Evolutionary conservation across 78 protist genomes (phyloP), one percentile per base, ranked within the genome.

Genomic region (Pelomyxa schiedti): DNA sequence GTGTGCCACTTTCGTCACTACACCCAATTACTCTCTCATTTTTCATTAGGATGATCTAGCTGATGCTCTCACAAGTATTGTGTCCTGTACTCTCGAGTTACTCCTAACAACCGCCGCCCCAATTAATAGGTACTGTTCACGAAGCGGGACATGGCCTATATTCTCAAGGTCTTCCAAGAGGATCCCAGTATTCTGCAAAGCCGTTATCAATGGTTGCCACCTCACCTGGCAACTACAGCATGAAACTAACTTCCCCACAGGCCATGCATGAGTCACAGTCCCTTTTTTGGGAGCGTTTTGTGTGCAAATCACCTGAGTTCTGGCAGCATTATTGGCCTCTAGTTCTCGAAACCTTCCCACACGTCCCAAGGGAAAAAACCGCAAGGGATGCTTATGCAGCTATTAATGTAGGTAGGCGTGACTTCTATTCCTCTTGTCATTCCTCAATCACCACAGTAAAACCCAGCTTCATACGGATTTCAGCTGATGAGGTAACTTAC

Each of bases 231-330:
- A n/a, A n/a, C n/a, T n/a, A n/a, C n/a, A n/a, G n/a, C n/a, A n/a
- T n/a, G n/a, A n/a, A 3, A 64, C 16, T 0, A 42, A 36, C 79
- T 6, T 42, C 43, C 8, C 40, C 72, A 2, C 41, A 66, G 72
- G 79, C 66, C 58, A 30, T 65, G 9, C 79, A 75, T 42, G 79
- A 75, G 72, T 75, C 79, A 35, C 79, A 75, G 72, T n/a, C 65
- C 4, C 53, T 75, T 16, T 65, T 75, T 35, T 75, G 72, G 72
- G 79, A 75, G 72, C 52, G 79, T 28, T 16, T 9, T n/a, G 64
- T 75, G 4, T 36, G 69, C 26, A 71, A 58, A 32, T 35, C 52
- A 29, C 38, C 22, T 22, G 29, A 63, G 26, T 75, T 75, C 58
- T 75, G 79, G 79, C 5, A 37, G n/a, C 58, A 2, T 37, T 40